Base-by-base conservation (phyloP, 1,139 yeast genomes). In the Blastobotrys arbuscula region DNA sequence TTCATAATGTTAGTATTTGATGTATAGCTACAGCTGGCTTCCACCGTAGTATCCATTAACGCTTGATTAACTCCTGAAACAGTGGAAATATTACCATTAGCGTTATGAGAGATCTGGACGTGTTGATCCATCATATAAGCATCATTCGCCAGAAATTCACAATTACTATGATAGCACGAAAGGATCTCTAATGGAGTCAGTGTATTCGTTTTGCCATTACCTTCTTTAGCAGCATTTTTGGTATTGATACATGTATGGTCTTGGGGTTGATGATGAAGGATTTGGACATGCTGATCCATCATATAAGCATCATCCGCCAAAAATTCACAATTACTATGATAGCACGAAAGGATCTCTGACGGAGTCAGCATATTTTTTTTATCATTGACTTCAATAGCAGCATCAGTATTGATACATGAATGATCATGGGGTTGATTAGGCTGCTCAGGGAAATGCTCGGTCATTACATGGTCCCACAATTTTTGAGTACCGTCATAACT, bases 281-380 rank as follows among this genome's bases (percentile, higher is more conserved):
- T 24, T 39, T 78, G 65, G 20, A 85, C 63, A 61, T 87, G 96
- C 15, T 52, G 46, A 30, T 62, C 64, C 26, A 64, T 46, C 1
- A 40, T 41, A 12, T 48, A 41, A 7, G 58, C 46, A 41, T 57
- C 56, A 2, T 48, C 35, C 6, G 62, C 54, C 39, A 54, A 50
- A 45, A 59, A 60, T n/a, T 50, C 47, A 48, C 71, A 67, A 47
- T 59, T 52, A 38, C 59, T 58, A 64, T 69, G 65, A 38, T 60
- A 67, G 41, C 70, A 67, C 39, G 60, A 53, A 21, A 57, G 49
- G 6, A 52, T 39, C 18, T 39, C 39, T 42, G 42, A 48, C 12
- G 38, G 44, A 2, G 44, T 16, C 2, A 19, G n/a, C 7, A 16
- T 19, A 26, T 18, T 30, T 20, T 42, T 24, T n/a, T 28, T 28